phyloP scores from a whole-genome alignment of 352 stramenopile genomes.

The Pythium myriotylum region DNA sequence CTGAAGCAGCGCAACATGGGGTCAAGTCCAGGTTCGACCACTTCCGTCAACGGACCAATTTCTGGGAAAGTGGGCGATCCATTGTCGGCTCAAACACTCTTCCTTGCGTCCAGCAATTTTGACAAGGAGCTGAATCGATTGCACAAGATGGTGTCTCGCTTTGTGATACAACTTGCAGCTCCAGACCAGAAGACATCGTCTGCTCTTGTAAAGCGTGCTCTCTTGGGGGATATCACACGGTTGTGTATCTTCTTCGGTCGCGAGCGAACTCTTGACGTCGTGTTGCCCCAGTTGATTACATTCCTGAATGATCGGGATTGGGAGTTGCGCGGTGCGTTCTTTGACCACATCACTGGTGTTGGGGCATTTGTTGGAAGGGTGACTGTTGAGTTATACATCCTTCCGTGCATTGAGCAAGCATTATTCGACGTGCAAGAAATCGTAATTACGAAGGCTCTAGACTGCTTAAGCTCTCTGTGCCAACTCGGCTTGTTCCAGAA shows the following conservation, averaged over 20 bases:
- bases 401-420: slow-evolving; percentile 97
- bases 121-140: slow-evolving; percentile 91
- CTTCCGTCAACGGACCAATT: slow-evolving; percentile 34
- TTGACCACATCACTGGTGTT: slow-evolving; percentile 93
- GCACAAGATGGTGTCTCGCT: slow-evolving; percentile 94
- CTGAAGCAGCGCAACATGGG: slow-evolving; percentile 76
- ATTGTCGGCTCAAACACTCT: slow-evolving; percentile 36
- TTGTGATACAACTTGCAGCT: slow-evolving; percentile 93
- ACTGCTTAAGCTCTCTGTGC: slow-evolving; percentile 90
- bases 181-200: slow-evolving; percentile 90
- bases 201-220: slow-evolving; percentile 92
- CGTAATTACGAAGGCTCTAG: slow-evolving; percentile 93
- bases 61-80: slow-evolving; percentile 20
- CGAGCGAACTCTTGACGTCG: slow-evolving; percentile 94
- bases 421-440: slow-evolving; percentile 96
- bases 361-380: slow-evolving; percentile 94
- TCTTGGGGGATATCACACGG: slow-evolving; percentile 94
- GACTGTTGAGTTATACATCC: slow-evolving; percentile 95
- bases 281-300: slow-evolving; percentile 96
- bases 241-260: slow-evolving; percentile 97
- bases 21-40: slow-evolving; percentile 20
- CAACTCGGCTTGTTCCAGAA: slow-evolving; percentile 92
- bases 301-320: slow-evolving; percentile 97
- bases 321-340: slow-evolving; percentile 88
- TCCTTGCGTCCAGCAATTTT: slow-evolving; percentile 88